Percentiles rank a stretch among this genome's conserved stretches.
These are phyloP conservation scores for Obba rivulosa DNA, from an alignment of 768 basidiomycete species.

Conservation along the genomic window DNA sequence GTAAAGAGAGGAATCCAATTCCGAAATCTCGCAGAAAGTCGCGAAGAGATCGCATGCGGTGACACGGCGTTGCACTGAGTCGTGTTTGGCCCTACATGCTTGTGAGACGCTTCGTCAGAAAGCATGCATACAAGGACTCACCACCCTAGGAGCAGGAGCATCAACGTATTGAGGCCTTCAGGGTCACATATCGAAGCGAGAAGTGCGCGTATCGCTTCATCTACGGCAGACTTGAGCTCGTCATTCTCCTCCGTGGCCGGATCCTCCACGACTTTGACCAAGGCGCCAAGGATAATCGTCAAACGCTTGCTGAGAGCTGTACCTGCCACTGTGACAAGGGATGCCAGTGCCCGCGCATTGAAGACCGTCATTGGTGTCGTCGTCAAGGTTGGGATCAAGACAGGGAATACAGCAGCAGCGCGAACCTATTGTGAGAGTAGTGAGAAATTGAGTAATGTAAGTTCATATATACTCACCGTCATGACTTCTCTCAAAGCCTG, in stretches of 20 bases:
- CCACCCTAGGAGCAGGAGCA: constrained; percentile 89
- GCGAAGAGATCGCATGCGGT: constrained; percentile 77
- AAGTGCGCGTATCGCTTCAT: constrained; percentile 70
- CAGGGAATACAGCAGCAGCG: constrained; percentile 93
- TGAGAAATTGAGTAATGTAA: background rate
- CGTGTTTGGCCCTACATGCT: constrained; percentile 68
- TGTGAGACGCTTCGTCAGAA: background rate
- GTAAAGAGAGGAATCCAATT: constrained; percentile 79
- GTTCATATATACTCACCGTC: constrained; percentile 45
- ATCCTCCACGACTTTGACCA: constrained; percentile 74
- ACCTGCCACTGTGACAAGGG: constrained; percentile 92
- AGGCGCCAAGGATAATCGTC: constrained; percentile 68
- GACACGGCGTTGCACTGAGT: constrained; percentile 62
- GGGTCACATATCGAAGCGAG: constrained; percentile 75
- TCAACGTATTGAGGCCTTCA: constrained; percentile 86
- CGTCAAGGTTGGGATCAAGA: constrained; percentile 90
- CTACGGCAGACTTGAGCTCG: constrained; percentile 64
- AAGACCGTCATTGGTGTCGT: constrained; percentile 89
- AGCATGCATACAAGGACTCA: constrained; percentile 29
- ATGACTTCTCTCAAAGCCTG: constrained; percentile 93
- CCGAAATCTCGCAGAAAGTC: constrained; percentile 77
- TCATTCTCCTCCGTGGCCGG: constrained; percentile 49
- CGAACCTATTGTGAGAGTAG: constrained; percentile 65
- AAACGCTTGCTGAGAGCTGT: constrained; percentile 82
- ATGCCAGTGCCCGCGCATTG: constrained; percentile 87